Conservation (phyloP, 306 rosid species). For the Lathyrus sativus region DNA sequence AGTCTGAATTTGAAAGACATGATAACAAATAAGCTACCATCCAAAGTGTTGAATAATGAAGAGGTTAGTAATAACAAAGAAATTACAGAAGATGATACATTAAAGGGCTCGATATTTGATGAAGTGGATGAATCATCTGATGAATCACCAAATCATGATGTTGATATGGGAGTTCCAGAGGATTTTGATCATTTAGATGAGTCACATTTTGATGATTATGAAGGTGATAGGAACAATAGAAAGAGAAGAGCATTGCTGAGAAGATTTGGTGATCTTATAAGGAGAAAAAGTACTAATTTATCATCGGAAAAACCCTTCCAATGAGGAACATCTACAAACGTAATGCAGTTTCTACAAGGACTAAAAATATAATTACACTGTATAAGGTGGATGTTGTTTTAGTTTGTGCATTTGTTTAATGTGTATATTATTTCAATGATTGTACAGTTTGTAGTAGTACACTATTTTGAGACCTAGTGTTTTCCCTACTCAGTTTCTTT, state of each 20-base stretch:
- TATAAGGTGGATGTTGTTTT: constrained; percentile 7
- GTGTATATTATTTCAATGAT: constrained; percentile 9
- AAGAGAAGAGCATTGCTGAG: constrained; percentile 74
- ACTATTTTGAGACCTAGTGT: constrained; percentile 7
- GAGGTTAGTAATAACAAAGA: constrained; percentile 40
- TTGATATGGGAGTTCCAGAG: constrained; percentile 44
- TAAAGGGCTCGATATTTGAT: constrained; percentile 66
- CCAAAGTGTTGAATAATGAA: constrained; percentile 36
- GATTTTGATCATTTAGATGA: constrained; percentile 56
- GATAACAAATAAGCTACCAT: constrained; percentile 38
- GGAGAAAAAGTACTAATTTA: constrained; percentile 44
- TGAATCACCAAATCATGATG: constrained; percentile 41
- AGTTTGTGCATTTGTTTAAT: background rate
- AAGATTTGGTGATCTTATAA: constrained; percentile 83
- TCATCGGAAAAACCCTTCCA: constrained; percentile 41
- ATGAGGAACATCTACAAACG: constrained; percentile 43
- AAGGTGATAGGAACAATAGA: constrained; percentile 56
- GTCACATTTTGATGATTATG: constrained; percentile 49
- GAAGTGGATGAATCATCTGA: constrained; percentile 51
- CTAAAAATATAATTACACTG: background rate
- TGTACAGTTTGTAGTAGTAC: background rate
- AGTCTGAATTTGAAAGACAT: constrained; percentile 48
- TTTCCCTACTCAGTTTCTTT: background rate
- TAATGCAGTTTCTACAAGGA: background rate
- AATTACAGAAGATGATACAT: constrained; percentile 40